phyloP scores from a whole-genome alignment of 192 early-diverging fungal species.

The Dispira parvispora region DNA sequence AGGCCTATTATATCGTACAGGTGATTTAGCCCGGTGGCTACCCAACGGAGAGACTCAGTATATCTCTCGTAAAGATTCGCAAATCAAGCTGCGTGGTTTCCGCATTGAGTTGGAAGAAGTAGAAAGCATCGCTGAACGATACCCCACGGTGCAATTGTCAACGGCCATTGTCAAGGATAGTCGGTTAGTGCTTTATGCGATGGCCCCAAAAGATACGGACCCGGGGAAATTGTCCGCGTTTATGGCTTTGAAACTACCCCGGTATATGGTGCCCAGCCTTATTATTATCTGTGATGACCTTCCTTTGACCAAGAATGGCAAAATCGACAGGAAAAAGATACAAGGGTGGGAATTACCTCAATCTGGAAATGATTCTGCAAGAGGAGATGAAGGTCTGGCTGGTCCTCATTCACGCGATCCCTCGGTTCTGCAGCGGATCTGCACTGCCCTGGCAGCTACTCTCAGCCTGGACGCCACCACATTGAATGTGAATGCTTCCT shows the following conservation, averaged over 20 bases:
- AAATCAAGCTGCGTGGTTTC: constrained; percentile 23
- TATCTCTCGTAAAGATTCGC: constrained; percentile 18
- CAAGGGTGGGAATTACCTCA: background rate
- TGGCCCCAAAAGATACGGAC: constrained; percentile 13
- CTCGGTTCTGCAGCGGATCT: background rate
- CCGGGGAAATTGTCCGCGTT: background rate
- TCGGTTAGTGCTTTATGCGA: constrained; percentile 15
- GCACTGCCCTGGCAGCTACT: background rate
- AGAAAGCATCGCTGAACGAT: constrained; percentile 9
- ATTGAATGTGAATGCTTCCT: constrained; percentile 8
- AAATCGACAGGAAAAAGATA: background rate
- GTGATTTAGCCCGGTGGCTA: constrained; percentile 18
- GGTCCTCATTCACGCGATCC: background rate
- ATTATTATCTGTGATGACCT: background rate
- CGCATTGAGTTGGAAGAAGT: constrained; percentile 22
- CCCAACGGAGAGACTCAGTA: constrained; percentile 16
- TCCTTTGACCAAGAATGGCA: constrained; percentile 6
- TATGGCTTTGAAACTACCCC: background rate
- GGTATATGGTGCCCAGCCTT: constrained; percentile 8
- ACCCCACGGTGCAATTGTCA: constrained; percentile 12
- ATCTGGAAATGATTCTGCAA: background rate
- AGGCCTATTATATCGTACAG: constrained; percentile 19
- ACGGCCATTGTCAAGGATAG: constrained; percentile 16
- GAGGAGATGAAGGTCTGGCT: background rate
- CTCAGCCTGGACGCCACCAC: background rate